Evolutionary conservation across 257 asterid genomes (phyloP), one percentile per base, ranked within the genome.

Genomic region (Nicotiana sylvestris): DNA sequence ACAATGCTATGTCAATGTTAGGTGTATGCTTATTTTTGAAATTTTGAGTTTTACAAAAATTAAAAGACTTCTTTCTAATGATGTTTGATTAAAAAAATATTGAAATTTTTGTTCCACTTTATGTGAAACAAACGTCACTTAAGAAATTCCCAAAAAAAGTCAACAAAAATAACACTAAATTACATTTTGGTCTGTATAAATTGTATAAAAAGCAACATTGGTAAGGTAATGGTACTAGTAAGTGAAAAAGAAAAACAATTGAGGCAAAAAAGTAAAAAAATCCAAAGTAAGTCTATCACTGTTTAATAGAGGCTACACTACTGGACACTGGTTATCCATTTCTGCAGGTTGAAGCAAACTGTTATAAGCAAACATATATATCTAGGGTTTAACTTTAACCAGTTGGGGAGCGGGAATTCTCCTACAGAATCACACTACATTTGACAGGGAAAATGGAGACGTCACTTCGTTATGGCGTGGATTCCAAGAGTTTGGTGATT

Each of bases 401-500:
- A 27, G 62, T 15, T 72, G 21, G 80, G 17, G 55, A 15, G 9
- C 6, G 79, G 3, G 74, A 10, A 13, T 49, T 74, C 80, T 74
- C 46, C 12, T 72, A 46, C 25, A n/a, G 77, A 17, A 56, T 18
- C 11, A 16, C 46, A 53, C 35, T 21, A 10, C 60, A 72, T 72
- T 72, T 72, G 10, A 46, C 78, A 7, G 0, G 18, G 64, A 61
- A 66, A 81, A 94, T 94, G 98, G 99, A 96, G 85, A 96, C 95
- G n/a, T 96, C 98, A 58, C 90, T 96, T 4, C 87, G 99, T 78
- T 94, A 89, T 66, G 89, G 84, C 72, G 97, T 87, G 17, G 95
- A 94, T 81, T 89, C 97, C 85, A 94, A 93, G 88, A 83, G 93
- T 76, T 88, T 96, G 33, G 84, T 91, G 80, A 89, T 96, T 83